Percentiles rank a stretch among this genome's conserved stretches.
phyloP scores from a whole-genome alignment of 148 eudicot genomes.

The Vaccinium corymbosum region DNA sequence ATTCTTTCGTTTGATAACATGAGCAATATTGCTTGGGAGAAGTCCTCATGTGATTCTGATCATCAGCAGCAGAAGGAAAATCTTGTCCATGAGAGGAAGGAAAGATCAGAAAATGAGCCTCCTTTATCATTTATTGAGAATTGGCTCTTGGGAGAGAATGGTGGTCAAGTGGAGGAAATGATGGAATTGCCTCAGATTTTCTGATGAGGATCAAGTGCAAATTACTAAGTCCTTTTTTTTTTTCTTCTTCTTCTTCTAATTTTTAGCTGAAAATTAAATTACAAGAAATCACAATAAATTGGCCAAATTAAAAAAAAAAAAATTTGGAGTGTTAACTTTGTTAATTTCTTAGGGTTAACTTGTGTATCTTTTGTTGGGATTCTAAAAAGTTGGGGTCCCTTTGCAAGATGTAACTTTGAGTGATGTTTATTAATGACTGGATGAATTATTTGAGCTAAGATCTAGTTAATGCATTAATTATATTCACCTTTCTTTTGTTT shows the following conservation, averaged over 20 bases:
- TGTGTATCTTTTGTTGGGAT: background rate
- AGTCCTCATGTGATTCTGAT: conserved; percentile 25
- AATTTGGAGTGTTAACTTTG: background rate
- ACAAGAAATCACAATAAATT: background rate
- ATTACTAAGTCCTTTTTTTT: background rate
- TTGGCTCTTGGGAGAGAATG: conserved; percentile 80
- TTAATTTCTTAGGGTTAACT: background rate
- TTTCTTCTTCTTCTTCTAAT: background rate
- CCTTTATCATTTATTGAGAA: conserved; percentile 71
- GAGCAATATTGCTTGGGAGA: conserved; percentile 26
- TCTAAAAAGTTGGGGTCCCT: conserved; percentile 22
- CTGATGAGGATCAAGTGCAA: conserved; percentile 12
- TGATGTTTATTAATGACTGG: conserved; percentile 13
- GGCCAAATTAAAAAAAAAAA: background rate
- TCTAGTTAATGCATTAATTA: background rate
- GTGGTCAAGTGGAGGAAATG: conserved; percentile 50
- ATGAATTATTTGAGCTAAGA: conserved; percentile 14
- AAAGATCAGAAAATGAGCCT: conserved; percentile 33
- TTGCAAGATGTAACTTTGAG: conserved; percentile 20
- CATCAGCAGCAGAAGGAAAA: background rate
- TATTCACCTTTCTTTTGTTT: background rate
- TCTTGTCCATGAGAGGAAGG: conserved; percentile 19
- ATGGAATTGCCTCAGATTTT: conserved; percentile 66
- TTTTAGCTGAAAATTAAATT: conserved; percentile 3
- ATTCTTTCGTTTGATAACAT: conserved; percentile 33